A percentile compares a stretch with the other conserved stretches of the same genome.
These are phyloP conservation scores for Saccharomycopsis capsularis DNA, from an alignment of 805 yeast species.

Conservation along the genomic window DNA sequence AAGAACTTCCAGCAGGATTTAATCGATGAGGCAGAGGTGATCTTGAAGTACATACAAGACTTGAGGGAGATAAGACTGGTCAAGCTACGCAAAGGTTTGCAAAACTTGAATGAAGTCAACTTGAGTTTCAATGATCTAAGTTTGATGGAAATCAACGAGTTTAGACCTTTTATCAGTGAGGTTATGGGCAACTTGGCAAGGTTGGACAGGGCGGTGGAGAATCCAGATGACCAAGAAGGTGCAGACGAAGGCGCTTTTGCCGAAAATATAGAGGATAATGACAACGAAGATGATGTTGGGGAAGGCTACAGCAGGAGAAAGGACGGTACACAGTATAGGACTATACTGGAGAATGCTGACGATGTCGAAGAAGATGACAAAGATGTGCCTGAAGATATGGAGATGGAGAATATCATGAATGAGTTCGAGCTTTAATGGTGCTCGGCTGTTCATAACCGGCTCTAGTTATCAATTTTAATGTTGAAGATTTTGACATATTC, in stretches of 20 bases:
- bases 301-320: neutral
- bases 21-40: conserved; percentile 59
- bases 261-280: conserved; percentile 15
- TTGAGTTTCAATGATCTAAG: conserved; percentile 78
- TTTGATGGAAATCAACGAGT: conserved; percentile 77
- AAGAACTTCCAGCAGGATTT: conserved; percentile 71
- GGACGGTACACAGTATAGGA: neutral
- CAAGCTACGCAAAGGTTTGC: conserved; percentile 75
- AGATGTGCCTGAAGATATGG: conserved; percentile 2
- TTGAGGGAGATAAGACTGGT: conserved; percentile 74
- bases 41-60: conserved; percentile 71
- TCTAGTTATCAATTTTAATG: too few relatives aligned
- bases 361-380: conserved; percentile 17
- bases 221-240: conserved; percentile 18
- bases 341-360: conserved; percentile 6
- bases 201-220: conserved; percentile 35
- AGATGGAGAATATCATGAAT: conserved; percentile 13
- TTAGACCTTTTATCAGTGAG: conserved; percentile 71
- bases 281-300: conserved; percentile 13
- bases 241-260: conserved; percentile 18
- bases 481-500: too few relatives aligned
- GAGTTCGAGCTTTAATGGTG: conserved; percentile 20
- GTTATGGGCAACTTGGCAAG: conserved; percentile 74
- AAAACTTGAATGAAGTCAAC: conserved; percentile 73
- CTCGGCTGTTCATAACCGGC: too few relatives aligned